Evolutionary conservation across 108 stramenopile genomes (phyloP).

Genomic region (Fragilariopsis cylindrus): DNA sequence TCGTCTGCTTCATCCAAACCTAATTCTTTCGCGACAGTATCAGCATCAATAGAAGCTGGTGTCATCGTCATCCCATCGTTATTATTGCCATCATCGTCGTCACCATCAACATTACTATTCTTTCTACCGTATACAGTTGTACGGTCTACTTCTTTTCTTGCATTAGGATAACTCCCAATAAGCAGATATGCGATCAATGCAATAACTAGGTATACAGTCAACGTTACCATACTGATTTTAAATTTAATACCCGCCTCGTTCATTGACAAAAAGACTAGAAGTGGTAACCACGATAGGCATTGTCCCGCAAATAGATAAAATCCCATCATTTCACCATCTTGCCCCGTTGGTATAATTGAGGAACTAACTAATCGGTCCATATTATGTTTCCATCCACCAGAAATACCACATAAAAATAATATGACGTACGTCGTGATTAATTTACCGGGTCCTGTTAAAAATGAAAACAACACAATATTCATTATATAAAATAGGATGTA

Average conservation of each 20-base stretch:
- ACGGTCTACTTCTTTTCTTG: slow-evolving; percentile 26
- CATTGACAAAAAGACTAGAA: slow-evolving; percentile 70
- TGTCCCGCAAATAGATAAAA: slow-evolving; percentile 70
- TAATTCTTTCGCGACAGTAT: not conserved
- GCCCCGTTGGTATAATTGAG: slow-evolving; percentile 54
- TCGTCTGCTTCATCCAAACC: not conserved
- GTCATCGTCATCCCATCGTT: not conserved
- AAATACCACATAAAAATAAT: slow-evolving; percentile 58
- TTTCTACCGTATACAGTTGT: not conserved
- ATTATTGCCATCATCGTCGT: not conserved
- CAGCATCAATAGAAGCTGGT: not conserved
- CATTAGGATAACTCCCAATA: slow-evolving; percentile 38
- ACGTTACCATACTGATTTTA: slow-evolving; percentile 34
- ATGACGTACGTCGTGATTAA: slow-evolving; percentile 52
- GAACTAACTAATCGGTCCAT: slow-evolving; percentile 50
- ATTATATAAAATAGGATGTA: slow-evolving; percentile 27
- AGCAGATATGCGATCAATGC: slow-evolving; percentile 23
- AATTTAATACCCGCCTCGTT: slow-evolving; percentile 73
- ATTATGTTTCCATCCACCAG: slow-evolving; percentile 78
- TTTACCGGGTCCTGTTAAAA: slow-evolving; percentile 56
- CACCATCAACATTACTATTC: not conserved
- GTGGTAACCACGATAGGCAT: slow-evolving; percentile 69
- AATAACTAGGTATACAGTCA: slow-evolving; percentile 37
- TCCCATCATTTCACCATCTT: slow-evolving; percentile 84
- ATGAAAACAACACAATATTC: slow-evolving; percentile 8